Conservation (phyloP, 495 filamentous ascomycete genomes). For the Filosporella fistucella region DNA sequence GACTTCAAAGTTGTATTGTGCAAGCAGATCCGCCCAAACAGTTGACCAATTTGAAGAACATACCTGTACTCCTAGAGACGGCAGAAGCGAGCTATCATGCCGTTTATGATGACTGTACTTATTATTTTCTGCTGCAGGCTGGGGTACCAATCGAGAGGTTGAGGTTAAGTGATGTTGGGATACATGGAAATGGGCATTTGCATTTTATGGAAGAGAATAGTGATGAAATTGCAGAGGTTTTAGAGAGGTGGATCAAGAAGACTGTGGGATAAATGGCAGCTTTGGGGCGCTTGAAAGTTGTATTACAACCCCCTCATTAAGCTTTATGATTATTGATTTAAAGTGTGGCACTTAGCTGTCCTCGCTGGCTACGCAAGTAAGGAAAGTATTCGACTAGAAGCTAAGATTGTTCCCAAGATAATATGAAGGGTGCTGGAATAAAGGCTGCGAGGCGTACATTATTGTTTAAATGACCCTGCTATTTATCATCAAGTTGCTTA, state of each 20-base stretch:
- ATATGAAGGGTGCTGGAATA: too few relatives aligned
- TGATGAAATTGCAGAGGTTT: conserved; percentile 36
- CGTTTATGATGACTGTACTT: conserved; percentile 52
- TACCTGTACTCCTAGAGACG: conserved; percentile 45
- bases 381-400: too few relatives aligned
- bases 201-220: conserved; percentile 60
- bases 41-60: conserved; percentile 41
- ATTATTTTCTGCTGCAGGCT: conserved; percentile 49
- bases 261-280: conserved; percentile 7
- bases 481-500: too few relatives aligned
- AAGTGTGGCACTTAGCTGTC: too few relatives aligned
- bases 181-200: conserved; percentile 56
- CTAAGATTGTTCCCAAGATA: too few relatives aligned
- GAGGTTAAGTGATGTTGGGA: conserved; percentile 35
- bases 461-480: too few relatives aligned
- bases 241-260: conserved; percentile 37
- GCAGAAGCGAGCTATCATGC: conserved; percentile 50
- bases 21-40: conserved; percentile 44
- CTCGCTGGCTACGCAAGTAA: too few relatives aligned
- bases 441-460: too few relatives aligned
- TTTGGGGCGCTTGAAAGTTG: too few relatives aligned
- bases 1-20: conserved; percentile 34
- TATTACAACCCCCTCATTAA: too few relatives aligned
- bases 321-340: too few relatives aligned
- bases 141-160: conserved; percentile 42